These are phyloP conservation scores for Salvia hispanica DNA, from an alignment of 257 asterid species.

Conservation along the genomic window DNA sequence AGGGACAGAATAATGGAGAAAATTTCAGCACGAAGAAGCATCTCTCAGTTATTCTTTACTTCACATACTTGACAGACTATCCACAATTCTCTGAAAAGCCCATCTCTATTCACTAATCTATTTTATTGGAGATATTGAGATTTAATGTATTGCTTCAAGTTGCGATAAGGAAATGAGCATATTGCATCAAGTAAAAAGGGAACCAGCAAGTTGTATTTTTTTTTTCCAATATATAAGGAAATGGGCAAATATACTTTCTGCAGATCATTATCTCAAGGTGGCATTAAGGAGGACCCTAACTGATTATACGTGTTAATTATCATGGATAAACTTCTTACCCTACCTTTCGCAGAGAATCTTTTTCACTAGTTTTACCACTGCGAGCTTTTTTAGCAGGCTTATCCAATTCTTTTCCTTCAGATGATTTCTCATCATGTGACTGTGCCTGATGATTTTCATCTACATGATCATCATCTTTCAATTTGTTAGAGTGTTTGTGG, in stretches of 20 bases:
- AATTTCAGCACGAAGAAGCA: constrained; percentile 15
- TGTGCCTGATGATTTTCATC: constrained; percentile 45
- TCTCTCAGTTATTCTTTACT: constrained; percentile 10
- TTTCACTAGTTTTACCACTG: constrained; percentile 39
- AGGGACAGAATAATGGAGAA: constrained; percentile 27
- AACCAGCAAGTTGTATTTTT: background rate
- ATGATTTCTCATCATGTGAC: constrained; percentile 42
- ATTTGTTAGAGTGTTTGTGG: constrained; percentile 50
- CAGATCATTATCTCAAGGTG: background rate
- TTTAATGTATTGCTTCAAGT: background rate
- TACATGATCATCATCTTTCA: constrained; percentile 52
- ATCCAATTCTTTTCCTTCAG: constrained; percentile 42
- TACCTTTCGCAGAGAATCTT: constrained; percentile 72
- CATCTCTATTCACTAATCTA: constrained; percentile 25
- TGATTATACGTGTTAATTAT: background rate
- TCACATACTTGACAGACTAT: constrained; percentile 1
- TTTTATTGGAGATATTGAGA: constrained; percentile 12
- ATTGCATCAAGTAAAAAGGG: background rate
- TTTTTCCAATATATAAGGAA: too few species aligned
- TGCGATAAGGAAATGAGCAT: constrained; percentile 3
- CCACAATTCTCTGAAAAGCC: constrained; percentile 1
- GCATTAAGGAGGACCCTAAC: background rate
- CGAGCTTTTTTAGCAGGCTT: constrained; percentile 39
- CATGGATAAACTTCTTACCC: constrained; percentile 31
- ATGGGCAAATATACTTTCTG: background rate